A percentile compares a stretch with the other conserved stretches of the same genome.
phyloP scores from a whole-genome alignment of 2,329 filamentous ascomycete genomes.

The Leptographium procerum region DNA sequence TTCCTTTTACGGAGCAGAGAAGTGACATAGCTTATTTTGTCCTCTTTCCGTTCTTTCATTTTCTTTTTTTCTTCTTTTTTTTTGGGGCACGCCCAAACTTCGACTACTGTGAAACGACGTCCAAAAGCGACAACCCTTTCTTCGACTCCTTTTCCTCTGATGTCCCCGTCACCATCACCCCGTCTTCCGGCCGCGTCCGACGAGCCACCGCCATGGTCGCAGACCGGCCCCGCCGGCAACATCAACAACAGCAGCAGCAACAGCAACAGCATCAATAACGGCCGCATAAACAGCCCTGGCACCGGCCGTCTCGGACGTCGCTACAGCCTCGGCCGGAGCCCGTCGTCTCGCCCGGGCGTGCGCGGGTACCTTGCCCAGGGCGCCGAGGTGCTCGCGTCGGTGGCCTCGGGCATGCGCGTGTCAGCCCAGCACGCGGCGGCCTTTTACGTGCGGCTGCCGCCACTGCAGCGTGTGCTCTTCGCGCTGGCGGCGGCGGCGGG shows the following conservation, averaged over 20 bases:
- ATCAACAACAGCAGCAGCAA: too few species aligned
- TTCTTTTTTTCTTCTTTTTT: not conserved
- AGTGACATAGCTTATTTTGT: not conserved
- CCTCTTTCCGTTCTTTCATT: too few species aligned
- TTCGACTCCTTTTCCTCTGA: not conserved
- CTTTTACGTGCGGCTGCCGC: slow-evolving; percentile 41
- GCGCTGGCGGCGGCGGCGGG: slow-evolving; percentile 36
- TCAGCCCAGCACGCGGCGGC: not conserved
- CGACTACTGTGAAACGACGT: too few species aligned
- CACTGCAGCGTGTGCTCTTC: slow-evolving; percentile 51
- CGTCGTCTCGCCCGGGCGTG: not conserved
- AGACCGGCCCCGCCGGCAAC: not conserved
- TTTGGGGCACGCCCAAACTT: too few species aligned
- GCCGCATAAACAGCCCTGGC: not conserved
- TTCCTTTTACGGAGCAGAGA: not conserved
- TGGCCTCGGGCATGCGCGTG: not conserved
- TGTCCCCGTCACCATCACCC: not conserved
- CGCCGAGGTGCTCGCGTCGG: not conserved
- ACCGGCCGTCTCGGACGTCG: slow-evolving; percentile 2
- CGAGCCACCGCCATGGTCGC: not conserved
- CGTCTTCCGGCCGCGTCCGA: not conserved
- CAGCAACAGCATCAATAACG: too few species aligned
- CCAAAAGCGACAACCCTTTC: too few species aligned
- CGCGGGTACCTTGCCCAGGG: not conserved
- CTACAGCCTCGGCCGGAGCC: slow-evolving; percentile 5